Conservation (phyloP, 768 basidiomycete species). For the Mycena amicta region DNA sequence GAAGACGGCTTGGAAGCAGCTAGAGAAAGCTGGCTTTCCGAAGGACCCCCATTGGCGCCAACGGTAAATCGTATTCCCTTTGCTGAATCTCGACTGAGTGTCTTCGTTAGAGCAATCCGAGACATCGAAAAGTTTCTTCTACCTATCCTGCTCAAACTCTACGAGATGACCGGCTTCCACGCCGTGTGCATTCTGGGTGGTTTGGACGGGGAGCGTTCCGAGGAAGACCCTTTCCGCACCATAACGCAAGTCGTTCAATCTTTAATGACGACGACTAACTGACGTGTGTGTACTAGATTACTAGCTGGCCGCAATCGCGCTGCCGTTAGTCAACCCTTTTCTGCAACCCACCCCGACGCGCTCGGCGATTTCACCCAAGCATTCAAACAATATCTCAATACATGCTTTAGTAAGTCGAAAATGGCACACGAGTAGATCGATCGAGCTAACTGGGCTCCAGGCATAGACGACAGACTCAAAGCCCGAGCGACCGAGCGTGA, state of each 20-base stretch:
- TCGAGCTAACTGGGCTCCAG: not conserved
- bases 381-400: not conserved
- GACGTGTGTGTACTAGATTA: not conserved
- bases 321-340: not conserved
- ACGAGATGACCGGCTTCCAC: constrained; percentile 1
- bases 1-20: not conserved
- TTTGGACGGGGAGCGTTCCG: not conserved
- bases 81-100: not conserved
- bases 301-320: not conserved
- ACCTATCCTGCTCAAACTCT: not conserved
- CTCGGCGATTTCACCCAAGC: not conserved
- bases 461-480: not conserved
- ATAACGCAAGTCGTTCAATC: not conserved
- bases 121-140: not conserved
- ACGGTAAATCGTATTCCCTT: not conserved
- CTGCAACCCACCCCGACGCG: not conserved
- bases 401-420: not conserved
- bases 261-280: not conserved
- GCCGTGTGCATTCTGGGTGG: not conserved
- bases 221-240: not conserved
- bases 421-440: not conserved
- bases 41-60: not conserved
- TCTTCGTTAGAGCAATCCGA: not conserved
- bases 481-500: not conserved
- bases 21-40: not conserved